Conservation (phyloP, 768 basidiomycete genomes). For the Russula lepida region DNA sequence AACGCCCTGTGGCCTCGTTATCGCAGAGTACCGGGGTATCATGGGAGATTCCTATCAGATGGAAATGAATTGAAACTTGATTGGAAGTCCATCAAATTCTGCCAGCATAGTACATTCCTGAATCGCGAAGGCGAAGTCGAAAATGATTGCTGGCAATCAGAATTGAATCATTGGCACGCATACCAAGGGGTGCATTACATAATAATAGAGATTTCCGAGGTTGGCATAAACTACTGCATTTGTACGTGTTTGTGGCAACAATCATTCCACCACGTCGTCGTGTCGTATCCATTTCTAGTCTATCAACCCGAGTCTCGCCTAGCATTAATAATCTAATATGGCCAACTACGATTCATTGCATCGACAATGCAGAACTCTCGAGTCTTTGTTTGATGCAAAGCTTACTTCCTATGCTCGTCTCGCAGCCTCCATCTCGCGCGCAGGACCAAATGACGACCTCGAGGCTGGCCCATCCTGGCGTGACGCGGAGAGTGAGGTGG, state of each 20-base stretch:
- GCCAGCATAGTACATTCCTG: slow-evolving; percentile 4
- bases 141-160: slow-evolving; percentile 1
- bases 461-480: slow-evolving; percentile 67
- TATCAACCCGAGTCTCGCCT: neutral
- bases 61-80: neutral
- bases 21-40: neutral
- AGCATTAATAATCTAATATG: slow-evolving; percentile 33
- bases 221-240: neutral
- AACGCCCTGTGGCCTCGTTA: neutral
- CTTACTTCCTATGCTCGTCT: slow-evolving; percentile 86
- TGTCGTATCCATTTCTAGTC: neutral
- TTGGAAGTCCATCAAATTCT: neutral
- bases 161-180: neutral
- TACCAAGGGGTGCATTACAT: neutral
- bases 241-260: neutral
- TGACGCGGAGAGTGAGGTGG: slow-evolving; percentile 80
- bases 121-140: no score
- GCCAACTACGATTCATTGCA: slow-evolving; percentile 82
- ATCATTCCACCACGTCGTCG: neutral
- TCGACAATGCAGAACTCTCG: slow-evolving; percentile 86
- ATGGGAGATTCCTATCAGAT: slow-evolving; percentile 8
- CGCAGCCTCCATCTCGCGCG: slow-evolving; percentile 54
- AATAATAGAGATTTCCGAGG: neutral
- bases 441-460: slow-evolving; percentile 30
- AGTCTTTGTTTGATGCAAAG: slow-evolving; percentile 87